Evolutionary conservation across 768 basidiomycete species (phyloP), one percentile per base, ranked within the genome.

Genomic region (Termitomyces sp.): DNA sequence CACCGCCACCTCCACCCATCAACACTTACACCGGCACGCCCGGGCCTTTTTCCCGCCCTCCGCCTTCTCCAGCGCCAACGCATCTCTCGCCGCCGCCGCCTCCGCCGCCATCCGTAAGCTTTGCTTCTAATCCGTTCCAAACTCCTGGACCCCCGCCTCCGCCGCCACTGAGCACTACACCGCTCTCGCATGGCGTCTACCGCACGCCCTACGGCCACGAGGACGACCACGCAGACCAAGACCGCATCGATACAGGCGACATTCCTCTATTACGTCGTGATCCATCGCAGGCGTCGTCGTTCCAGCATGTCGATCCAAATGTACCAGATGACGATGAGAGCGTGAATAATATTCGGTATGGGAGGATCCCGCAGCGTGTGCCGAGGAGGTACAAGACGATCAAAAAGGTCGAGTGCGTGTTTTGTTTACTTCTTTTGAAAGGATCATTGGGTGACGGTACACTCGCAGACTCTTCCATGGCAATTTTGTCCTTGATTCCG

Each of bases 341-440:
- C 15, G 40, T 32, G 51, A 82, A 69, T 68, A 88, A 90, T 63
- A 91, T 92, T 60, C 81, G 93, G 20, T 98, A 96, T 70, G 96
- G 96, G 0, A 79, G 88, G 11, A 94, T 97, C 60, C 96, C 96
- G 0, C 92, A 95, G 69, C 82, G 95, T 29, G 91, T 97, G 1
- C 89, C 94, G 0, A 77, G 96, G 52, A 77, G 96, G 56, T 87
- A 94, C 79, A 96, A 96, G 81, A 98, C 96, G 0, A 86, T 94
- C 72, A 98, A 97, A 79, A 87, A 86, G 70, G 91, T 96, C 66
- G 91, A 91, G 84, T 89, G 66, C 78, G 86, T 83, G 8, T n/a
- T 17, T 60, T 46, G 20, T 31, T 45, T 25, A 2, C 45, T 38
- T 8, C 17, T 53, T 4, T 37, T 17, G 37, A 25, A 20, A 10